Base-by-base conservation (phyloP, 2,329 filamentous ascomycete genomes). In the Xylariaceae sp. region DNA sequence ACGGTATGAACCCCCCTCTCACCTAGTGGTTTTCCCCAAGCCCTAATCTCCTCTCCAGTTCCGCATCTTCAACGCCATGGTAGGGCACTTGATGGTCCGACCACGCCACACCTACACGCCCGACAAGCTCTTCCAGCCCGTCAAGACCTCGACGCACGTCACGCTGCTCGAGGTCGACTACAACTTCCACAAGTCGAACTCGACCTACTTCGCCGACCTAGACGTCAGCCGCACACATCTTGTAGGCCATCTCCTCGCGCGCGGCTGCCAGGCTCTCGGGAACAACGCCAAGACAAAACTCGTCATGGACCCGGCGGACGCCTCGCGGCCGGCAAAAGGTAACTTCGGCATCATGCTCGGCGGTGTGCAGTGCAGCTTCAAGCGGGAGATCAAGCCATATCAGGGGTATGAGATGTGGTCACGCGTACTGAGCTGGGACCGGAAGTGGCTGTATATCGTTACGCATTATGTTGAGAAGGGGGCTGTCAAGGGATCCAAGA, bases 181-280 rank as follows among this genome's bases (percentile, higher is more conserved):
- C 75, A 92, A 94, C 73, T 67, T 90, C 43, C 88, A 92, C 78
- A 91, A 91, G 70, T 85, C 85, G 58, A 89, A 91, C 74, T 84
- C 81, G 63, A 95, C 91, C 32, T 95, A 95, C 75, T 95, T 95
- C 68, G 77, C 84, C 61, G 90, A 95, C 71, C 83, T 95, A 61
- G 91, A 95, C 71, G 81, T 92, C 56, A 84, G 87, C 40, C 87
- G 94, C 54, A 88, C 88, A 0, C 88, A 95, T 60, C 81, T 94
- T 6, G 83, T 95, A 51, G 86, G 84, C 47, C 82, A 85, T 61
- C 73, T 91, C 2, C 74, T 86, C 51, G 80, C 78, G 26, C 77
- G 80, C 0, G 84, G 83, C 1, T 76, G 87, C 65, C 72, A 76
- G 41, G 73, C 69, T 19, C 69, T 82, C 12, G 73, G 76, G 46